phyloP scores from a whole-genome alignment of 1,139 yeast genomes.

The Nakaseomyces kungkrabaensis region DNA sequence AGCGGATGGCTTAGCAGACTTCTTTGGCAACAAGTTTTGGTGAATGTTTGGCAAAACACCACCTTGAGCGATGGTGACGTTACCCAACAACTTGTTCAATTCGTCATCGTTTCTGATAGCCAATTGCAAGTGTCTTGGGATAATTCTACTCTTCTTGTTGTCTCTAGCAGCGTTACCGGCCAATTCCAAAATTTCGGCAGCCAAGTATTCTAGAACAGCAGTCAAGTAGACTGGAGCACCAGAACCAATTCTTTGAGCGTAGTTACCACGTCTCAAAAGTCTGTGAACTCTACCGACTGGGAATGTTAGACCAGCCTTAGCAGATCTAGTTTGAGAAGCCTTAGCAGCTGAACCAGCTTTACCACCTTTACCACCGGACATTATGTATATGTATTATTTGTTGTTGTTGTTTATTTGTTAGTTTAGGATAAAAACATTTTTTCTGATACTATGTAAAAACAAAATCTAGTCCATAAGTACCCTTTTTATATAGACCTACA shows the following conservation, averaged over 20 bases:
- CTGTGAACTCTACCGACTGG: conserved; percentile 99
- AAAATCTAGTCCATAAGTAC: no score
- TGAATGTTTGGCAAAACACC: conserved; percentile 97
- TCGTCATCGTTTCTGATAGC: conserved; percentile 99
- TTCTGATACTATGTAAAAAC: no score
- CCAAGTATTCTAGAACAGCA: conserved; percentile 90
- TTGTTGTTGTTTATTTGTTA: conserved; percentile 12
- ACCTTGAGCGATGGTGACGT: conserved; percentile 93
- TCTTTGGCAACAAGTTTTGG: conserved; percentile 91
- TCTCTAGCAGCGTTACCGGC: conserved; percentile 99
- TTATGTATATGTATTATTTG: conserved; percentile 30
- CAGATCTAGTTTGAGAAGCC: conserved; percentile 94
- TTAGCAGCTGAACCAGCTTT: conserved; percentile 90
- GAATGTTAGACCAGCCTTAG: conserved; percentile 97
- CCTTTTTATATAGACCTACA: no score
- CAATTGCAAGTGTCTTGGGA: conserved; percentile 96
- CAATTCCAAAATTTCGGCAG: conserved; percentile 94
- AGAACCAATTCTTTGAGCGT: conserved; percentile 98
- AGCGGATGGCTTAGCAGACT: conserved; percentile 68
- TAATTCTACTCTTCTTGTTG: conserved; percentile 95
- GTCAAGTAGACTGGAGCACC: conserved; percentile 96
- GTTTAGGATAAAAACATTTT: neutral
- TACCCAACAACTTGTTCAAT: conserved; percentile 86
- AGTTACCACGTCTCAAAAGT: conserved; percentile 93
- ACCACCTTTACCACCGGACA: conserved; percentile 99